These are phyloP conservation scores for Coffea eugenioides DNA, from an alignment of 257 asterid species.

Conservation along the genomic window DNA sequence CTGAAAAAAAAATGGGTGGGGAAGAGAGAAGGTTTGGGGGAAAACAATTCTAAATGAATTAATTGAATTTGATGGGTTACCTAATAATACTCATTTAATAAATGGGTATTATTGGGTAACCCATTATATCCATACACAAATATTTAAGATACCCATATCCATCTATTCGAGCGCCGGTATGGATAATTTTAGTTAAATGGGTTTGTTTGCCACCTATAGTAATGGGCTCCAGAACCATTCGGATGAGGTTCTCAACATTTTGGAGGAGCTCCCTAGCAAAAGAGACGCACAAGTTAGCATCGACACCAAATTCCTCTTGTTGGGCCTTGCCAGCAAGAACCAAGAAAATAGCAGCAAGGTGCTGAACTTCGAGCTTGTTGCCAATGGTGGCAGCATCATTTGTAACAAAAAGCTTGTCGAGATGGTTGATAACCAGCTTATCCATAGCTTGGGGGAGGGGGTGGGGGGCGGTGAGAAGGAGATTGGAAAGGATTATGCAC, in stretches of 20 bases:
- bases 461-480: no score
- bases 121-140: no score
- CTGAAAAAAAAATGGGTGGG: no score
- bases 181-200: no score
- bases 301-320: conserved; percentile 96
- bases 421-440: conserved; percentile 96
- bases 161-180: no score
- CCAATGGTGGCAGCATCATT: conserved; percentile 98
- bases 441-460: conserved; percentile 70
- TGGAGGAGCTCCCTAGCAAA: conserved; percentile 98
- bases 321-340: conserved; percentile 97
- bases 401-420: conserved; percentile 91
- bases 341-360: conserved; percentile 96
- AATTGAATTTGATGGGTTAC: no score
- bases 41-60: no score
- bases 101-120: no score
- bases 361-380: conserved; percentile 97
- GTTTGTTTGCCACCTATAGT: no score
- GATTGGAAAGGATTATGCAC: background rate
- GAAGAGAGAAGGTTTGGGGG: no score
- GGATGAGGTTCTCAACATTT: conserved; percentile 89
- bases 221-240: conserved; percentile 99
- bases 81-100: no score
- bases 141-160: no score
- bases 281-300: conserved; percentile 87